Evolutionary conservation across 169 alveolate species (phyloP), one percentile per base, ranked within the genome.

Genomic region (Eimeria nieschulzi): DNA sequence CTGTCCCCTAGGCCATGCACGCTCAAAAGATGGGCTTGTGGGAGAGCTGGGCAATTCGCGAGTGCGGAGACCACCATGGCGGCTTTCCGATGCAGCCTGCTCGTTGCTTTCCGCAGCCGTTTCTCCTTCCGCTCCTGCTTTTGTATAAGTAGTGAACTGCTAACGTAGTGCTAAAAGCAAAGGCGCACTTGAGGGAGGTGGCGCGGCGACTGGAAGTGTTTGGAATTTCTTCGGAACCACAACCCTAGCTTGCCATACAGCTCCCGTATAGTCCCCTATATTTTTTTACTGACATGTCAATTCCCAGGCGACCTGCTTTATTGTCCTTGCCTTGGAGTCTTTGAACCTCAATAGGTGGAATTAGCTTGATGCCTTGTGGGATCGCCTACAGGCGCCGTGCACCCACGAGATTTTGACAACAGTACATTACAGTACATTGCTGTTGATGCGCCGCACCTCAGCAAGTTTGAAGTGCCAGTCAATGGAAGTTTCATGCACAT

Each of bases 231-330:
- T 59, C 8, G 88, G 88, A 15, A 80, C 23, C 5, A 80, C 88
- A 61, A 80, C 88, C 25, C 76, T 80, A 68, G 76, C 88, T 80
- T 61, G 75, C 88, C 88, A 80, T 15, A 80, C 88, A 59, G 88
- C 76, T 15, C 88, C 88, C 33, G 88, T 80, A 39, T 80, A 33
- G 15, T 80, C 88, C 13, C 88, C 88, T 80, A 59, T 26, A 13
- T 9, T 15, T 23, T 9, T n/a, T n/a, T 10, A 66, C 21, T 66
- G 15, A 66, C 17, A 8, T 9, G 12, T n/a, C n/a, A 39, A 10
- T 66, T 66, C 51, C 76, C 68, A 59, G 68, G 68, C 68, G 68
- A 7, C 13, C 56, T 9, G 59, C 54, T 61, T 15, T 56, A 80
- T 10, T 15, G 23, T 26, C 12, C 88, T 80, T 61, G 59, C 88